Evolutionary conservation across 306 rosid genomes (phyloP).

Genomic region (Cyclanthera cordifolia): DNA sequence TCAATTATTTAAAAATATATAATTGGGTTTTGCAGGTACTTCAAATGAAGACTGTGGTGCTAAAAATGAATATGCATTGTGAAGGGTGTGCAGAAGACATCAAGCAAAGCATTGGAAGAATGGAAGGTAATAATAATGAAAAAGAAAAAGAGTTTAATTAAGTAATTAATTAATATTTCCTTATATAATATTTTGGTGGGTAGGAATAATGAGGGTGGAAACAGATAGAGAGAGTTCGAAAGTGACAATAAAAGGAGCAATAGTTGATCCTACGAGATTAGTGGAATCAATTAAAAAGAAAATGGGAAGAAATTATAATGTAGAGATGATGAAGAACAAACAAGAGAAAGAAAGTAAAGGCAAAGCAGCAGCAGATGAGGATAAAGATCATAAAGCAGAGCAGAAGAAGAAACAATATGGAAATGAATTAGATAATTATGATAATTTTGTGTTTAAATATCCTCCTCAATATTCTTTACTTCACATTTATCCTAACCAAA

Average conservation of each 20-base stretch:
- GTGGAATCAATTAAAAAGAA: slow-evolving; percentile 32
- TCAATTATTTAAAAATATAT: too few species aligned
- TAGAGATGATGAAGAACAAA: slow-evolving; percentile 32
- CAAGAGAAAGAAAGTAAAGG: slow-evolving; percentile 5
- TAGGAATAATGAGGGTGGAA: slow-evolving; percentile 50
- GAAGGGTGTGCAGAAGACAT: slow-evolving; percentile 58
- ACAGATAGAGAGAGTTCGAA: slow-evolving; percentile 34
- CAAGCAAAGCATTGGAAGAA: slow-evolving; percentile 31
- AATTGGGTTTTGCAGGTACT: slow-evolving; percentile 10
- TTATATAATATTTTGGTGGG: too few species aligned
- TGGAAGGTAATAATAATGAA: slow-evolving; percentile 62
- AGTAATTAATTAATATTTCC: too few species aligned
- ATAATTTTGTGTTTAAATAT: slow-evolving; percentile 14
- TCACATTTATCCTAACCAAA: slow-evolving; percentile 32
- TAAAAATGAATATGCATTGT: slow-evolving; percentile 56
- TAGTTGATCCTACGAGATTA: slow-evolving; percentile 36
- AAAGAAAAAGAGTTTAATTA: too few species aligned
- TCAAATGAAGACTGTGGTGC: slow-evolving; percentile 34
- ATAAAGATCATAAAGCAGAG: background rate
- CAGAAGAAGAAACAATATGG: too few species aligned
- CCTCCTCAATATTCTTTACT: slow-evolving; percentile 48
- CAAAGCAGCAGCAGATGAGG: background rate
- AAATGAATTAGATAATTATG: too few species aligned
- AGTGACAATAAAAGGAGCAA: slow-evolving; percentile 45
- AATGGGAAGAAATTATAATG: slow-evolving; percentile 44